A percentile compares a stretch with the other conserved stretches of the same genome.
phyloP scores from a whole-genome alignment of 805 yeast species.

The Candida cerambycidarum region DNA sequence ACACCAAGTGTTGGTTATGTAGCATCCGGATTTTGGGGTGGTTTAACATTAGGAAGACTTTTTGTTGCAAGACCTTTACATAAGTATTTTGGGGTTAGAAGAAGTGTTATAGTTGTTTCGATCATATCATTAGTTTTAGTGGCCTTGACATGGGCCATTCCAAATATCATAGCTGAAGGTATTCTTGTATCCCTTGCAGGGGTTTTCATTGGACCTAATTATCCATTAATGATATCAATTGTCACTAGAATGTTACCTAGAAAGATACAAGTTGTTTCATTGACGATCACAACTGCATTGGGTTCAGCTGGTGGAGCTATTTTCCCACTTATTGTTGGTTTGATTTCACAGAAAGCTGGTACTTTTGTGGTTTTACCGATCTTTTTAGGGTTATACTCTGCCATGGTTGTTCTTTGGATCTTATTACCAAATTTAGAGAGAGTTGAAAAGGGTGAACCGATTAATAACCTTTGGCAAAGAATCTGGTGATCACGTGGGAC shows the following conservation, averaged over 20 bases:
- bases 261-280: constrained; percentile 49
- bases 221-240: constrained; percentile 50
- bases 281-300: constrained; percentile 53
- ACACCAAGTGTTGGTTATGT: constrained; percentile 55
- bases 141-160: constrained; percentile 49
- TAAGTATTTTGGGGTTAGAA: constrained; percentile 41
- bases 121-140: constrained; percentile 37
- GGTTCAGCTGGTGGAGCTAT: constrained; percentile 61
- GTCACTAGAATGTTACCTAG: constrained; percentile 46
- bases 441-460: constrained; percentile 9
- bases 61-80: constrained; percentile 44
- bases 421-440: constrained; percentile 18
- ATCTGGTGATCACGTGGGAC: constrained; percentile 17
- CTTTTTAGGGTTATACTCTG: constrained; percentile 36
- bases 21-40: constrained; percentile 72
- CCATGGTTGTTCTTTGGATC: constrained; percentile 28
- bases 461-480: constrained; percentile 15
- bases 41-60: constrained; percentile 64
- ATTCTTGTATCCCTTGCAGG: constrained; percentile 53
- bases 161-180: constrained; percentile 45
- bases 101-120: constrained; percentile 40
- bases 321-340: constrained; percentile 53
- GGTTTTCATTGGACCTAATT: constrained; percentile 64
- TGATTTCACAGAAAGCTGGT: constrained; percentile 46
- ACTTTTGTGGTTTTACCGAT: constrained; percentile 52